phyloP scores from a whole-genome alignment of 2,329 filamentous ascomycete genomes.

The Drechslerella coelobrocha region DNA sequence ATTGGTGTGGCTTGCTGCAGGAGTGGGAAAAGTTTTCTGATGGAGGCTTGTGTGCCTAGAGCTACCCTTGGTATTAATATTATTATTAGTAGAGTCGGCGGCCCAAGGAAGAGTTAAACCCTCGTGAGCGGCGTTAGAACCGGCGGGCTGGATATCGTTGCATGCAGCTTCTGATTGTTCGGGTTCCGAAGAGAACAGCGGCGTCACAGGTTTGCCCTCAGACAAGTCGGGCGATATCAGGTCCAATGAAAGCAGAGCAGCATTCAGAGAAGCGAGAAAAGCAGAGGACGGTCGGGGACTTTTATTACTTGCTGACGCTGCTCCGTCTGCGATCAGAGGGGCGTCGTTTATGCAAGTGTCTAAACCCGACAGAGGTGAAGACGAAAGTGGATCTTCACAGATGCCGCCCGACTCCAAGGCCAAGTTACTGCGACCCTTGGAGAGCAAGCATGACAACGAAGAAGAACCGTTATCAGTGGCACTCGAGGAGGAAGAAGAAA shows the following conservation, averaged over 20 bases:
- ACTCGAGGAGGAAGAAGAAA: slow-evolving; percentile 40
- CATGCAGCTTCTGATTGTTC: background rate
- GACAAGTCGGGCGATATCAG: slow-evolving; percentile 14
- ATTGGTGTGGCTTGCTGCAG: slow-evolving; percentile 32
- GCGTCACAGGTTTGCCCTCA: slow-evolving; percentile 8
- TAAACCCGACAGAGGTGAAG: slow-evolving; percentile 40
- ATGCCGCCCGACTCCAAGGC: slow-evolving; percentile 15
- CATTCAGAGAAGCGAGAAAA: slow-evolving; percentile 17
- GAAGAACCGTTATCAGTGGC: slow-evolving; percentile 48
- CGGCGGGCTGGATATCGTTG: background rate
- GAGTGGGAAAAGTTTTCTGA: slow-evolving; percentile 25
- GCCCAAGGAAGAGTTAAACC: background rate
- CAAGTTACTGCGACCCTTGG: slow-evolving; percentile 26
- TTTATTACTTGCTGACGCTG: slow-evolving; percentile 46
- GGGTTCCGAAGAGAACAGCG: background rate
- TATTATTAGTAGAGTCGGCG: slow-evolving; percentile 1
- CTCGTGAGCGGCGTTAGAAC: background rate
- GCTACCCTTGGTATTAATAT: background rate
- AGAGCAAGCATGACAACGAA: slow-evolving; percentile 14
- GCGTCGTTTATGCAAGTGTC: slow-evolving; percentile 29
- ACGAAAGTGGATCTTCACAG: slow-evolving; percentile 42
- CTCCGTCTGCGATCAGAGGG: slow-evolving; percentile 23
- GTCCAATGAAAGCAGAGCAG: slow-evolving; percentile 6
- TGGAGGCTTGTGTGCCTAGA: slow-evolving; percentile 5
- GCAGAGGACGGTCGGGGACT: slow-evolving; percentile 37